Conservation (phyloP, 2,329 filamentous ascomycete genomes). For the Trichoderma harzianum region DNA sequence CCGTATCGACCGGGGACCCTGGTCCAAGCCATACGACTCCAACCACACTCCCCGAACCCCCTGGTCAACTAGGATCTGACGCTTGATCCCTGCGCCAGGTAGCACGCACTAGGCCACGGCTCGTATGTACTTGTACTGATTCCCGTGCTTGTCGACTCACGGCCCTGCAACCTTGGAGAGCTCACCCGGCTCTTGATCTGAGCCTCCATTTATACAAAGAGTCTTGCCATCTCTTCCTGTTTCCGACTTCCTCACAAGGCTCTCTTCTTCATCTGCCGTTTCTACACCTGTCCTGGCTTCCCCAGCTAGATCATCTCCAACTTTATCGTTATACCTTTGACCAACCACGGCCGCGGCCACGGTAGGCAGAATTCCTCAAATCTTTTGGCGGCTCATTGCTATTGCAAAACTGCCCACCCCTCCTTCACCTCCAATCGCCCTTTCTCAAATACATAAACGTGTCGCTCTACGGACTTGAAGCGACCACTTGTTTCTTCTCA, state of each 20-base stretch:
- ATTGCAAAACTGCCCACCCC: constrained; percentile 19
- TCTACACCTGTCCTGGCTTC: constrained; percentile 8
- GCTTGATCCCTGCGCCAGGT: constrained; percentile 22
- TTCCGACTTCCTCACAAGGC: constrained; percentile 8
- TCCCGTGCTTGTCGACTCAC: constrained; percentile 19
- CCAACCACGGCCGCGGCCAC: constrained; percentile 30
- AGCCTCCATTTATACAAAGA: constrained; percentile 24
- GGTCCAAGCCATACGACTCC: not conserved
- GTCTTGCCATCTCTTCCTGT: constrained; percentile 22
- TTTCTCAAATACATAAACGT: constrained; percentile 28
- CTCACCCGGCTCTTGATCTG: constrained; percentile 20
- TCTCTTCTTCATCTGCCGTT: constrained; percentile 16
- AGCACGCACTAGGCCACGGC: constrained; percentile 1
- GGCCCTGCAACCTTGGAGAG: constrained; percentile 17
- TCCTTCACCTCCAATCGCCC: constrained; percentile 19
- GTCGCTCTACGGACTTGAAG: constrained; percentile 21
- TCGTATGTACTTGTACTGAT: constrained; percentile 8
- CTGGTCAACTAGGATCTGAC: constrained; percentile 17
- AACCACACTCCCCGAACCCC: constrained; percentile 21
- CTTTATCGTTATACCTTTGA: constrained; percentile 6
- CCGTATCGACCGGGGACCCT: constrained; percentile 18
- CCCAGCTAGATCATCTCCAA: constrained; percentile 21
- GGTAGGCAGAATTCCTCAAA: constrained; percentile 27
- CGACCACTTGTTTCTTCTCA: constrained; percentile 5
- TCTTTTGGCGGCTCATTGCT: constrained; percentile 22